Evolutionary conservation across 148 eudicot genomes (phyloP).

Genomic region (Nyssa sinensis): DNA sequence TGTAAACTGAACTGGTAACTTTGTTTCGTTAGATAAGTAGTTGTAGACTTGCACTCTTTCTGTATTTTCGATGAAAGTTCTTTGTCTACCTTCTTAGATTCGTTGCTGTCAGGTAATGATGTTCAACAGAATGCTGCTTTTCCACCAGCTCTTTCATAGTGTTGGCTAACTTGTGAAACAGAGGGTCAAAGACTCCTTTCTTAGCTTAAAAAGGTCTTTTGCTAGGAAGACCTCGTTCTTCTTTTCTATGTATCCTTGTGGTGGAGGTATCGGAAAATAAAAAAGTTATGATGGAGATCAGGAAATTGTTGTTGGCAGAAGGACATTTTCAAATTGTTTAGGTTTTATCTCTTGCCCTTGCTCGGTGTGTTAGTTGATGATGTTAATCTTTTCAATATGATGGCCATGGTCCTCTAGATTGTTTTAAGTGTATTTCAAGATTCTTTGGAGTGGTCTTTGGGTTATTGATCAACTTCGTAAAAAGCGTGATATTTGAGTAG

Average conservation of each 20-base stretch:
- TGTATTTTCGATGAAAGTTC: background rate
- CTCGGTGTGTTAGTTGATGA: background rate
- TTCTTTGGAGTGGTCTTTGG: background rate
- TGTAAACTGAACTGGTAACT: too few species aligned
- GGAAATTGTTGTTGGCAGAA: background rate
- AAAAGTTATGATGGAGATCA: background rate
- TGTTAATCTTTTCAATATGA: background rate
- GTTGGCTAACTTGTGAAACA: background rate
- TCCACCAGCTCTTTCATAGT: too few species aligned
- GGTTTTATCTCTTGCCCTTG: background rate
- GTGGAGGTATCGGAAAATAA: too few species aligned
- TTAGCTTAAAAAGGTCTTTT: too few species aligned
- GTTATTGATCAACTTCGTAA: too few species aligned
- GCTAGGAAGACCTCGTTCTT: too few species aligned
- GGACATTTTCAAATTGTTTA: background rate
- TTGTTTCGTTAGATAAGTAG: background rate
- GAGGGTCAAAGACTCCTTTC: too few species aligned
- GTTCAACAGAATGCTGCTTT: too few species aligned
- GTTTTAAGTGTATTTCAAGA: background rate
- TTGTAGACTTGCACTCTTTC: slow-evolving; percentile 1
- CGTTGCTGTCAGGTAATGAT: too few species aligned
- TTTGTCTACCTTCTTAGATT: background rate
- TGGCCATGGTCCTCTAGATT: background rate
- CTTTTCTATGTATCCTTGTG: background rate
- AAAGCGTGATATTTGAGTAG: too few species aligned